Evolutionary conservation across 192 early-diverging fungal species (phyloP).

Genomic region (Umbelopsis vinacea): DNA sequence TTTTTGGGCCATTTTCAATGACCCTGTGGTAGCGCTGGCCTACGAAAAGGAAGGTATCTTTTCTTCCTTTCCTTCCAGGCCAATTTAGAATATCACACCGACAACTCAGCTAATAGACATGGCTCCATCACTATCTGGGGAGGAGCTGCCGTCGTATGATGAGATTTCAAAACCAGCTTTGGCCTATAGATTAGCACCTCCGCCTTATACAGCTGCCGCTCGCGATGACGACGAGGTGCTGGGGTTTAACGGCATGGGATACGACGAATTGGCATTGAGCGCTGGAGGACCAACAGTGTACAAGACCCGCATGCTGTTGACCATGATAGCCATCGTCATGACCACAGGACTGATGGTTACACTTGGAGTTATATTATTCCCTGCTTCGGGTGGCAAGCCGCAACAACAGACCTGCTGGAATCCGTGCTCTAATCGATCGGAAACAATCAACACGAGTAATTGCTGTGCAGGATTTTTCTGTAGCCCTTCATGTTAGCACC

Average conservation of each 20-base stretch:
- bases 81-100: neutral
- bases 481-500: neutral
- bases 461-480: conserved; percentile 2
- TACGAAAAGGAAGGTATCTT: neutral
- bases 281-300: neutral
- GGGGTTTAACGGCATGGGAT: neutral
- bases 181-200: neutral
- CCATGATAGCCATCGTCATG: neutral
- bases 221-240: neutral
- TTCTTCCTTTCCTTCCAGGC: neutral
- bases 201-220: conserved; percentile 4
- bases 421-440: neutral
- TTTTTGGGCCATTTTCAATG: neutral
- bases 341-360: neutral
- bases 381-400: neutral
- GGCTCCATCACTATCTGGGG: neutral
- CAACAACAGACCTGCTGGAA: neutral
- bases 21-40: neutral
- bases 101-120: conserved; percentile 7
- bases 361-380: conserved; percentile 9
- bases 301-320: neutral
- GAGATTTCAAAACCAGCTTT: conserved; percentile 18
- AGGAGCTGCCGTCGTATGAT: conserved; percentile 11
- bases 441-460: neutral
- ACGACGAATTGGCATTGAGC: neutral